Evolutionary conservation across 2,329 filamentous ascomycete species (phyloP).

Genomic region (Colletotrichum cuscutae): DNA sequence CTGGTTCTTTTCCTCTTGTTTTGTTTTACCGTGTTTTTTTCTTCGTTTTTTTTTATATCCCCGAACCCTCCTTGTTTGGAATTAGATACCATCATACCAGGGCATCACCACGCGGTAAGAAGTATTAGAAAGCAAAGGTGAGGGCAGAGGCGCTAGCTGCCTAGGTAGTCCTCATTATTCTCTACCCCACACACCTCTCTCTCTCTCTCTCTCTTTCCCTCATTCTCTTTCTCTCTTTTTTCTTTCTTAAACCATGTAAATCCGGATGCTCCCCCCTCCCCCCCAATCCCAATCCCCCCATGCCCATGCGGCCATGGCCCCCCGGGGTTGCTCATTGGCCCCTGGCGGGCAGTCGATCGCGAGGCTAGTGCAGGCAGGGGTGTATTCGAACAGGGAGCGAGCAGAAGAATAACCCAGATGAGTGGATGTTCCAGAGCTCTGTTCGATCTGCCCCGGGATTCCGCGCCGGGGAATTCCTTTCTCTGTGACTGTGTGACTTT

Average conservation of each 20-base stretch:
- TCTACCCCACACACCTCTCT: not conserved
- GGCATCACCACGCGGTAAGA: not conserved
- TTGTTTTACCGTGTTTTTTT: not conserved
- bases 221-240: not conserved
- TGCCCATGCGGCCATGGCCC: not conserved
- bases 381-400: constrained; percentile 3
- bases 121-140: not conserved
- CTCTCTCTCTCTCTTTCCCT: not conserved
- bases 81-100: not conserved
- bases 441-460: constrained; percentile 36
- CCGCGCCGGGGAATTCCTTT: constrained; percentile 21
- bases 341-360: constrained; percentile 29
- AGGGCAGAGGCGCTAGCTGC: constrained; percentile 6
- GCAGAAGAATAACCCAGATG: constrained; percentile 29
- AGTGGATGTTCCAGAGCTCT: constrained; percentile 31
- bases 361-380: constrained; percentile 28
- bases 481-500: constrained; percentile 13
- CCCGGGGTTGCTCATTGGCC: constrained; percentile 16
- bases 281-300: not conserved
- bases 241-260: not conserved
- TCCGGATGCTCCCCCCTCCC: too few species aligned
- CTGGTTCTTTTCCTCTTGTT: not conserved
- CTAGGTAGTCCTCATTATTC: not conserved
- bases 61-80: constrained; percentile 18
- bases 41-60: not conserved